Evolutionary conservation across 106 monocot species (phyloP), one percentile per base, ranked within the genome.

Genomic region (Dendrobium huoshanense): DNA sequence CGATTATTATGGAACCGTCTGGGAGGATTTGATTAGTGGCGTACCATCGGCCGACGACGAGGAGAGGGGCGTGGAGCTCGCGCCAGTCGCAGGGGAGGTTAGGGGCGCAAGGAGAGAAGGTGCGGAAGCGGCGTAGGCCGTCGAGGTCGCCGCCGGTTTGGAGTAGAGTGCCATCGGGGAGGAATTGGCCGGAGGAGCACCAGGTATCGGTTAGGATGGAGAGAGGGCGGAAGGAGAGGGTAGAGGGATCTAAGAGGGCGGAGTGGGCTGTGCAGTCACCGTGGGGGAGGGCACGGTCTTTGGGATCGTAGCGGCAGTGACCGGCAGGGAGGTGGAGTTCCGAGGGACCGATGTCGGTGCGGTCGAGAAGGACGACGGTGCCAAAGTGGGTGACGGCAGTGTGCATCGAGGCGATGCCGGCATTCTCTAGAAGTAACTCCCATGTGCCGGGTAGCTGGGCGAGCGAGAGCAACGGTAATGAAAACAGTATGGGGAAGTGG

Each of bases 381-480:
- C 83, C 83, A 80, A 83, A 80, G 56, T 82, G 93, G 67, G 88
- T 90, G 55, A 90, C 87, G 2, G 90, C 90, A 10, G 88, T 93
- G 90, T 93, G 93, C 93, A 93, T 93, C 74, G 93, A 90, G 15
- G 90, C 88, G 81, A 93, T 88, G 73, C 93, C 93, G 20, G 90
- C 88, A 82, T 87, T 74, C 74, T 82, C 82, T 27, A 84, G 59
- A 55, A 93, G 81, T 55, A 91, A 37, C 80, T 91, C 90, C 93
- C 93, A 93, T 7, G 85, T 82, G 47, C 93, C 93, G 75, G 33
- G 81, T 41, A 22, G 64, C 64, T 25, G 25, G 24, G 64, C 22
- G 5, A 25, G 64, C 24, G 25, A 65, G 47, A 20, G 58, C 27
- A 56, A 41, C 20, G 61, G 9, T 1, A 25, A 5, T 7, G 64